A percentile compares a stretch with the other conserved stretches of the same genome.
Conservation (phyloP, 2,329 filamentous ascomycete species). For the Sphaerulina musiva region DNA sequence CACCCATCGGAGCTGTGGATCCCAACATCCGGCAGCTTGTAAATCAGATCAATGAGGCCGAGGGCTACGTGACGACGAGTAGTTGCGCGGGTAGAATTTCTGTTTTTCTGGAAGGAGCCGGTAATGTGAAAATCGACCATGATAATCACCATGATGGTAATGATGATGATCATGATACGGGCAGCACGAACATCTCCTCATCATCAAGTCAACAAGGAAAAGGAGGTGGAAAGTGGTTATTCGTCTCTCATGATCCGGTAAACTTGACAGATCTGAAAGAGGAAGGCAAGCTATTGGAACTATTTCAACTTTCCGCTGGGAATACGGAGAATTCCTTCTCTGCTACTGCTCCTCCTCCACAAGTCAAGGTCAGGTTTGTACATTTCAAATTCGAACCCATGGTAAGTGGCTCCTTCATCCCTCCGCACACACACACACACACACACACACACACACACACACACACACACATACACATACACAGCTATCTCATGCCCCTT, state of each 20-base stretch:
- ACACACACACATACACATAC: too few species aligned
- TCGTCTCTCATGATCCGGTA: slow-evolving; percentile 75
- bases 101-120: slow-evolving; percentile 77
- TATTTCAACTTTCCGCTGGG: slow-evolving; percentile 17
- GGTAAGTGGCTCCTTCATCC: slow-evolving; percentile 50
- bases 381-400: slow-evolving; percentile 94
- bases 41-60: slow-evolving; percentile 64
- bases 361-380: slow-evolving; percentile 42
- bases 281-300: slow-evolving; percentile 14
- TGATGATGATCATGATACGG: background rate
- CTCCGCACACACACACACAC: too few species aligned
- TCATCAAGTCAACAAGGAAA: slow-evolving; percentile 51
- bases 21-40: slow-evolving; percentile 70
- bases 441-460: too few species aligned
- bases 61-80: slow-evolving; percentile 82
- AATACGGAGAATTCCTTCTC: background rate
- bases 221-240: slow-evolving; percentile 79
- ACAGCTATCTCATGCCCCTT: too few species aligned
- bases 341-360: background rate
- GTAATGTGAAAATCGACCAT: slow-evolving; percentile 31
- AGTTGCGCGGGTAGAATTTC: slow-evolving; percentile 84
- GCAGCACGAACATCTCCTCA: slow-evolving; percentile 44
- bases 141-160: background rate
- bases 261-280: slow-evolving; percentile 14
- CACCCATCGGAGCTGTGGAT: slow-evolving; percentile 84